Percentiles rank a stretch among this genome's conserved stretches.
Conservation (phyloP, 2,329 filamentous ascomycete genomes). For the Fusarium decemcellulare region DNA sequence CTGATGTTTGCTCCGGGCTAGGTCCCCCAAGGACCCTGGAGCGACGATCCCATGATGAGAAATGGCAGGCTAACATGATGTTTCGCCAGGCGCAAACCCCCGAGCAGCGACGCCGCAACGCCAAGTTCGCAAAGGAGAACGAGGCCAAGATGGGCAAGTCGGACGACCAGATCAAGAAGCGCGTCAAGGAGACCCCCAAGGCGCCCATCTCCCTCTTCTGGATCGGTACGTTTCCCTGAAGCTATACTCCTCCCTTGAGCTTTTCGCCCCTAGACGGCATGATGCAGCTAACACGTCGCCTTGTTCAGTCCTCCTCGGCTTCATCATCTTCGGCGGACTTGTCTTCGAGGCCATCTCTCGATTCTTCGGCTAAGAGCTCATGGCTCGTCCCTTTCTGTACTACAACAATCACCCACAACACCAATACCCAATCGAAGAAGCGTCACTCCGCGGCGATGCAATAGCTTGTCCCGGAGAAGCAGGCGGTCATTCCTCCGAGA, state of each 20-base stretch:
- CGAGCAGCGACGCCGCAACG: constrained; percentile 85
- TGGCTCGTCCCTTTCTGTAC: constrained; percentile 5
- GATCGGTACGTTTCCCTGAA: constrained; percentile 65
- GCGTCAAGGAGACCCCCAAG: constrained; percentile 68
- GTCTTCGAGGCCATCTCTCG: constrained; percentile 71
- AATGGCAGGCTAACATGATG: constrained; percentile 24
- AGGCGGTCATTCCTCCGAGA: constrained; percentile 10
- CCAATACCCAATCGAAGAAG: constrained; percentile 17
- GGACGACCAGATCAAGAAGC: constrained; percentile 74
- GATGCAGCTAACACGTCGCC: constrained; percentile 14
- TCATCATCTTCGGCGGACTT: constrained; percentile 73
- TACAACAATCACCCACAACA: constrained; percentile 10
- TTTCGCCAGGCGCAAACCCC: constrained; percentile 82
- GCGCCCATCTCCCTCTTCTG: constrained; percentile 75
- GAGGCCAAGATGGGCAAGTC: constrained; percentile 82
- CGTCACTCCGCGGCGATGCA: constrained; percentile 11
- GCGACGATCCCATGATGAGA: constrained; percentile 36
- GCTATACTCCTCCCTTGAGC: background rate
- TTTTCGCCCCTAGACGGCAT: background rate
- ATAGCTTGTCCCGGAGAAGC: constrained; percentile 11
- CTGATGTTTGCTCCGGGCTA: background rate
- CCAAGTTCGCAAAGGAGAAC: constrained; percentile 82
- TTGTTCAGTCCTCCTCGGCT: constrained; percentile 66
- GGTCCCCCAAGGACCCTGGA: constrained; percentile 1
- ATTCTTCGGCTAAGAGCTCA: constrained; percentile 57